Percentiles rank a stretch among this genome's conserved stretches.
These are phyloP conservation scores for Aureobasidium musti DNA, from an alignment of 2,329 filamentous ascomycete species.

Conservation along the genomic window DNA sequence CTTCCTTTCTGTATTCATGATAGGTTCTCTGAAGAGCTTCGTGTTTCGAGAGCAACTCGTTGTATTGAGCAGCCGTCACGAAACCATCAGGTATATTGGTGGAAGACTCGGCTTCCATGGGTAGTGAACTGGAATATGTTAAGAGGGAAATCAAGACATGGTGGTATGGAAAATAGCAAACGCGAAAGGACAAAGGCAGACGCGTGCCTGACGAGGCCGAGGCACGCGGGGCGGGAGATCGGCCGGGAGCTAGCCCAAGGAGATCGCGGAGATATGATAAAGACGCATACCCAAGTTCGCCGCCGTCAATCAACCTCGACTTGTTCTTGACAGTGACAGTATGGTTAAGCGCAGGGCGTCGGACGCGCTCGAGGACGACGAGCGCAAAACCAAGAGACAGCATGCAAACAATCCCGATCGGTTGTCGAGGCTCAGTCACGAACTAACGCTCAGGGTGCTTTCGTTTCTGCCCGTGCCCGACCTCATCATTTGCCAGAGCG, in stretches of 20 bases:
- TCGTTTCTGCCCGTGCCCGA: constrained; percentile 70
- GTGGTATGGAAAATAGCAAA: not conserved
- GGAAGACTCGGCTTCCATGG: not conserved
- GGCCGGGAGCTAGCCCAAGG: not conserved
- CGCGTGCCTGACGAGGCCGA: constrained; percentile 19
- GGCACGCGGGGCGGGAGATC: constrained; percentile 25
- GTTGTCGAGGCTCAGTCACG: constrained; percentile 77
- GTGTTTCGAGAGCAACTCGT: constrained; percentile 19
- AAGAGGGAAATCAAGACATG: not conserved
- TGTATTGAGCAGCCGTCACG: constrained; percentile 17
- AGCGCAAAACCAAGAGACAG: constrained; percentile 22
- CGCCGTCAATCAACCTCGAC: not conserved
- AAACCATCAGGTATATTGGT: not conserved
- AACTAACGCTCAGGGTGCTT: constrained; percentile 81
- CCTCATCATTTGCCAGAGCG: constrained; percentile 64
- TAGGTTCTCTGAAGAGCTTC: constrained; percentile 26
- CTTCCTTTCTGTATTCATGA: constrained; percentile 14
- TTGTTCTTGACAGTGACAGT: not conserved
- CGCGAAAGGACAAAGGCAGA: constrained; percentile 22
- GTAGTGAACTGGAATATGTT: not conserved
- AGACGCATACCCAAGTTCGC: not conserved
- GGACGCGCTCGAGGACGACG: constrained; percentile 22
- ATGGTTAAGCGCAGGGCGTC: constrained; percentile 31
- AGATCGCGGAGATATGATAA: constrained; percentile 16
- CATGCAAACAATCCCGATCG: constrained; percentile 52